phyloP scores from a whole-genome alignment of 441 rosid genomes.

The Biscutella laevigata region DNA sequence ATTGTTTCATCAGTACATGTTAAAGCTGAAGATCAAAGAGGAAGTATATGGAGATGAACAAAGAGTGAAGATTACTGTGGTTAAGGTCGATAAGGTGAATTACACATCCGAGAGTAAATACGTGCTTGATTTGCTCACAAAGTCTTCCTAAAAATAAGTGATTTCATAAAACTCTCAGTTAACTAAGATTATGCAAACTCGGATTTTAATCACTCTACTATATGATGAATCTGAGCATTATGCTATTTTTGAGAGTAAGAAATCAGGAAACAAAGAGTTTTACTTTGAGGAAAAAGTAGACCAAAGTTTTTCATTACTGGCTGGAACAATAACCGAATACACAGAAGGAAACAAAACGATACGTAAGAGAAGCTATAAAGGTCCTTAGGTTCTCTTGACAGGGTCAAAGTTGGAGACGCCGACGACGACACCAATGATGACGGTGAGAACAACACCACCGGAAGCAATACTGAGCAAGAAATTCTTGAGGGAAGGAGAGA shows the following conservation, averaged over 20 bases:
- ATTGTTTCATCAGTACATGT: slow-evolving; percentile 50
- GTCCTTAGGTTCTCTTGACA: slow-evolving; percentile 53
- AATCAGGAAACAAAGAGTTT: background rate
- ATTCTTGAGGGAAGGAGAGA: slow-evolving; percentile 76
- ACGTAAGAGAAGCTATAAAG: slow-evolving; percentile 6
- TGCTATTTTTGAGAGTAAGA: too few relatives aligned
- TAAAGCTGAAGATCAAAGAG: slow-evolving; percentile 81
- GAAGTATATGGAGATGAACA: slow-evolving; percentile 72
- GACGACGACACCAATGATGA: slow-evolving; percentile 53
- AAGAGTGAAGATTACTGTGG: slow-evolving; percentile 64
- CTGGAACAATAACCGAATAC: slow-evolving; percentile 27
- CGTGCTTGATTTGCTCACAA: slow-evolving; percentile 53
- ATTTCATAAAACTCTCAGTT: too few relatives aligned
- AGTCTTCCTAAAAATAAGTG: too few relatives aligned
- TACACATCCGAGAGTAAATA: slow-evolving; percentile 51
- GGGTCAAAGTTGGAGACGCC: slow-evolving; percentile 89
- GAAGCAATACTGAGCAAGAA: slow-evolving; percentile 81
- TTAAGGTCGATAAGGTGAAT: slow-evolving; percentile 54
- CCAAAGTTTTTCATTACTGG: too few relatives aligned
- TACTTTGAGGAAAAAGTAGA: slow-evolving; percentile 1
- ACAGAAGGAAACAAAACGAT: too few relatives aligned
- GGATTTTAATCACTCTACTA: background rate
- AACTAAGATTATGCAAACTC: background rate
- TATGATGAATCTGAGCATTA: slow-evolving; percentile 1
- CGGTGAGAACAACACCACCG: slow-evolving; percentile 60